Conservation (phyloP, 2,329 filamentous ascomycete species). For the Apiospora marii region DNA sequence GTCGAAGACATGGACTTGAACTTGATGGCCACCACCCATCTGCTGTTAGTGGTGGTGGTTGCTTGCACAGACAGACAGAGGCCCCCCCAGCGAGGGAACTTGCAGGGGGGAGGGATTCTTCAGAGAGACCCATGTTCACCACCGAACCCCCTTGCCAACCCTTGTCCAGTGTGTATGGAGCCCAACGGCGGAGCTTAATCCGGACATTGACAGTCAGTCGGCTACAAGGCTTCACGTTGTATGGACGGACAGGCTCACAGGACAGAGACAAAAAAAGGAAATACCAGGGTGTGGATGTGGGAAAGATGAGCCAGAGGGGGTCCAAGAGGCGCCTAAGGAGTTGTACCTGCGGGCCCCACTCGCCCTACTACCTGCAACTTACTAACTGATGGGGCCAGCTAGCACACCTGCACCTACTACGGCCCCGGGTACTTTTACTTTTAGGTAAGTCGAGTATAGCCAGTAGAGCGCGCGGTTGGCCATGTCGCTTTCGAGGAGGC, state of each 20-base stretch:
- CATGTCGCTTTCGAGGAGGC: neutral
- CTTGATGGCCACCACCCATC: conserved; percentile 4
- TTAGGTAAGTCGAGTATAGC: conserved; percentile 1
- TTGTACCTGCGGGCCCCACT: conserved; percentile 11
- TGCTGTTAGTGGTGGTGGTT: neutral
- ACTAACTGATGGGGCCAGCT: neutral
- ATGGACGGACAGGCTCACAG: neutral
- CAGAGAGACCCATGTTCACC: conserved; percentile 9
- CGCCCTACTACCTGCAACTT: conserved; percentile 8
- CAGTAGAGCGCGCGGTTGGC: conserved; percentile 6
- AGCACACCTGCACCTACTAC: neutral
- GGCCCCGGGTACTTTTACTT: neutral
- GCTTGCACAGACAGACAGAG: neutral
- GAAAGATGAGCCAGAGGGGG: neutral
- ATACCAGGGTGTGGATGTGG: neutral
- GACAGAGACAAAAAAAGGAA: neutral
- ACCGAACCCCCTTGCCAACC: neutral
- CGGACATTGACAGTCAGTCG: conserved; percentile 2
- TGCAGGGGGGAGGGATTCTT: neutral
- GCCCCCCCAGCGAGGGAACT: neutral
- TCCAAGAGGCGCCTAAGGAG: conserved; percentile 6
- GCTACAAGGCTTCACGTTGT: neutral
- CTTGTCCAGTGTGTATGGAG: conserved; percentile 3
- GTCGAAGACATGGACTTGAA: neutral
- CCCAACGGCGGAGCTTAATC: conserved; percentile 1